Evolutionary conservation across 495 filamentous ascomycete species (phyloP), one percentile per base, ranked within the genome.

Genomic region (Filosporella fistucella): DNA sequence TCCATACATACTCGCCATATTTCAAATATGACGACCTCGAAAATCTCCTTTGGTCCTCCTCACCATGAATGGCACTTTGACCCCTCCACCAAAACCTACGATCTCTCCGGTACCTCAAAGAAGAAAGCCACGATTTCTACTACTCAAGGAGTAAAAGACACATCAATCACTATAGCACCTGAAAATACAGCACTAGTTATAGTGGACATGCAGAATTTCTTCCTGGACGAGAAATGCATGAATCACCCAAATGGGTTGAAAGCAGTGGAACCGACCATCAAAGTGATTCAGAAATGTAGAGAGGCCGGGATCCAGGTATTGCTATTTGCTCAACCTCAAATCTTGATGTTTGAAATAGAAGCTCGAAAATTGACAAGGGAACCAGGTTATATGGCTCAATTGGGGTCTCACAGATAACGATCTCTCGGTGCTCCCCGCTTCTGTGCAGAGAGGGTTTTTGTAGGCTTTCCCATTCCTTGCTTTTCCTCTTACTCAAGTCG

Each of bases 181-280:
- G 42, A 58, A 10, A 63, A 59, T 40, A 68, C 68, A 24, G 78
- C 74, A 4, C 61, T 82, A 1, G 60, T 81, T 1, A 69, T 82
- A 18, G 71, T 81, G 26, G 78, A 82, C 60, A 77, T 82, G 69
- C 76, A 82, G 55, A 82, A 81, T 61, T 81, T 75, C 65, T 81
- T 81, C 54, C 63, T 82, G 16, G 68, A 65, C 53, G 50, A 61
- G 20, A 47, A 47, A 8, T 69, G 64, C 38, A 63, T 51, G 33
- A 51, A 60, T 17, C 64, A 67, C 38, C 61, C 61, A n/a, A 58
- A 57, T 20, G 66, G 66, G 0, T 37, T 66, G 40, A 56, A 44
- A 21, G 66, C 66, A 7, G 61, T 52, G 22, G 63, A 57, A 28
- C 66, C 60, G 9, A 67, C 54, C n/a, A 52, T 67, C 26, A 52